Conservation (phyloP, 495 filamentous ascomycete species). For the Pseudotulostoma volvatum region DNA sequence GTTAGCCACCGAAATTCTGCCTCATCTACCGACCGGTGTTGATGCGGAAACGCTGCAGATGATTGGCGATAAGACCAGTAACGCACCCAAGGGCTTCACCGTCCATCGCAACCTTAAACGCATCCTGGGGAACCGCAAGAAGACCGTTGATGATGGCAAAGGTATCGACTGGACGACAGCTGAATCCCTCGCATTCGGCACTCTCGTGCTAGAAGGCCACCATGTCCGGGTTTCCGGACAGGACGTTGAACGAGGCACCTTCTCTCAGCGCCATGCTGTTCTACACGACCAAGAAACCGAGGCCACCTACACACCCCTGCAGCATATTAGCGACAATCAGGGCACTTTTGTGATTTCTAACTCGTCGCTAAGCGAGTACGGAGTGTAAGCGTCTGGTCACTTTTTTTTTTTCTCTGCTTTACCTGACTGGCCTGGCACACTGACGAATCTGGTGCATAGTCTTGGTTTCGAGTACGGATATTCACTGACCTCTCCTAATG, state of each 20-base stretch:
- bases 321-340: constrained; percentile 76
- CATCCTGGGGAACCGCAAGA: constrained; percentile 78
- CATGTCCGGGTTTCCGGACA: constrained; percentile 95
- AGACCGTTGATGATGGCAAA: constrained; percentile 83
- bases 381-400: constrained; percentile 40
- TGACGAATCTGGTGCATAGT: too few relatives aligned
- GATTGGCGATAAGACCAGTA: constrained; percentile 62
- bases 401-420: constrained; percentile 1
- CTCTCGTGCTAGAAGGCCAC: constrained; percentile 78
- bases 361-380: constrained; percentile 91
- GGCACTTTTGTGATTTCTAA: constrained; percentile 92
- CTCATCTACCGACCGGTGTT: constrained; percentile 79
- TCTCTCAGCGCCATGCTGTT: constrained; percentile 94
- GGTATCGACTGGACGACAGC: constrained; percentile 95
- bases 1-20: constrained; percentile 82
- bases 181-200: constrained; percentile 89
- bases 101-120: constrained; percentile 92
- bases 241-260: constrained; percentile 98
- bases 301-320: constrained; percentile 78
- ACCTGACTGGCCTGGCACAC: too few relatives aligned
- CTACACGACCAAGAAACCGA: constrained; percentile 94
- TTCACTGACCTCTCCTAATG: constrained; percentile 89
- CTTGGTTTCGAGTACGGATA: constrained; percentile 99
- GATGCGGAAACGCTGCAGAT: constrained; percentile 50
- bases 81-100: constrained; percentile 66